Evolutionary conservation across 257 asterid genomes (phyloP).

Genomic region (Nyctanthes arbortristis): DNA sequence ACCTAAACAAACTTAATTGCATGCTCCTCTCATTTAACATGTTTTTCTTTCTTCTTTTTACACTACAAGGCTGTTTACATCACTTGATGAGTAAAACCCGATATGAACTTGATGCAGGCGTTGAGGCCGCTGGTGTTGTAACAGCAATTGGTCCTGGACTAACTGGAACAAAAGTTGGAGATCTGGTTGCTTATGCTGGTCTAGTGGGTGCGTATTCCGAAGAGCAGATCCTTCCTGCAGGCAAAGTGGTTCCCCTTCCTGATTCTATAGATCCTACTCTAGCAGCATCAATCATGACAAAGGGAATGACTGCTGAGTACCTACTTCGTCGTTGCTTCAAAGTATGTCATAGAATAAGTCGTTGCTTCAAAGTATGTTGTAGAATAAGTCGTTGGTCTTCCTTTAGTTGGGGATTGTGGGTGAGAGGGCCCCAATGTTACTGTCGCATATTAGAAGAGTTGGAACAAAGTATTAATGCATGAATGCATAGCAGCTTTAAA

Average conservation of each 20-base stretch:
- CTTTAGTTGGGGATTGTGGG: no score
- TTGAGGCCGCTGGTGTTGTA: constrained; percentile 96
- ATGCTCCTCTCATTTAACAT: neutral
- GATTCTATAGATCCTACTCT: constrained; percentile 61
- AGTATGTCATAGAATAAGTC: constrained; percentile 34
- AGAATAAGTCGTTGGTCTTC: no score
- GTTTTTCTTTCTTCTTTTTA: no score
- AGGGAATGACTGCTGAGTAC: constrained; percentile 88
- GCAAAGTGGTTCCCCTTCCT: constrained; percentile 83
- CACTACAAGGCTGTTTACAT: neutral
- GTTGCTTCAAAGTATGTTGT: constrained; percentile 13
- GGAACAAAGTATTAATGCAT: neutral
- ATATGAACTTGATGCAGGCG: constrained; percentile 46
- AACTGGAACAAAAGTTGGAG: constrained; percentile 81
- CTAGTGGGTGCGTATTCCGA: constrained; percentile 95
- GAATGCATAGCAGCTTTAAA: neutral
- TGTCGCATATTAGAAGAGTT: neutral
- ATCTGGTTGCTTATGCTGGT: constrained; percentile 85
- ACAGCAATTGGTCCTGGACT: constrained; percentile 89
- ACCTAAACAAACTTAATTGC: neutral
- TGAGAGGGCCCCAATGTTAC: neutral
- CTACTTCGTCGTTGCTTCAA: constrained; percentile 82
- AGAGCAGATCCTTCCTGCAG: constrained; percentile 90
- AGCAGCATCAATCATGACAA: constrained; percentile 79
- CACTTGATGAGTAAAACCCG: neutral